Evolutionary conservation across 1,284 basidiomycete species (phyloP).

Genomic region (Tranzscheliella williamsii): DNA sequence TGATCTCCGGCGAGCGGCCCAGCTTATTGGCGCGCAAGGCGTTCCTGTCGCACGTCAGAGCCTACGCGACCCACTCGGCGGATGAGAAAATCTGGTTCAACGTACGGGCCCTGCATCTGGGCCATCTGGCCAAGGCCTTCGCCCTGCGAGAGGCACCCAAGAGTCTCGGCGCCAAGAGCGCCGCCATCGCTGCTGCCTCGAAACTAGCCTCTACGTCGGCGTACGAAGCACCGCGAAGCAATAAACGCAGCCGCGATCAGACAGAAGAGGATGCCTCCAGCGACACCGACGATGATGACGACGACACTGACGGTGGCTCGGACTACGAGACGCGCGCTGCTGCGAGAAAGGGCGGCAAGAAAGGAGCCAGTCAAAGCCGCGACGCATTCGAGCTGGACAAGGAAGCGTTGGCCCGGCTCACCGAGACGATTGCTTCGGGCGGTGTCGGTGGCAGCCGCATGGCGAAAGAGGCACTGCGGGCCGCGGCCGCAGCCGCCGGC

Average conservation of each 20-base stretch:
- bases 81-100: constrained; percentile 96
- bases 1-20: constrained; percentile 76
- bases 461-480: neutral
- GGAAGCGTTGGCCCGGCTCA: constrained; percentile 9
- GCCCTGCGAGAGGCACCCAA: constrained; percentile 90
- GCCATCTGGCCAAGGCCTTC: constrained; percentile 95
- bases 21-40: constrained; percentile 78
- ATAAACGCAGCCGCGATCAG: constrained; percentile 2
- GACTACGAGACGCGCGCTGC: constrained; percentile 18
- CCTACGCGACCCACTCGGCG: constrained; percentile 94
- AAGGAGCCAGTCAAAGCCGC: neutral
- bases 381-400: constrained; percentile 18
- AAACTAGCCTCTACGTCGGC: constrained; percentile 1
- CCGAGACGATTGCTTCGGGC: neutral
- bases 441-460: neutral
- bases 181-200: constrained; percentile 9
- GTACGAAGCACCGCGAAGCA: constrained; percentile 1
- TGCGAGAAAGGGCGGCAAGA: neutral
- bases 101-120: constrained; percentile 87
- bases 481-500: constrained; percentile 1
- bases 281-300: constrained; percentile 1
- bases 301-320: constrained; percentile 12
- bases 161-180: constrained; percentile 63
- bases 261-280: neutral
- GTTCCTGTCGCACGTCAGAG: constrained; percentile 88